Conservation (phyloP, 345 rosid species). For the Lepidium sativum region DNA sequence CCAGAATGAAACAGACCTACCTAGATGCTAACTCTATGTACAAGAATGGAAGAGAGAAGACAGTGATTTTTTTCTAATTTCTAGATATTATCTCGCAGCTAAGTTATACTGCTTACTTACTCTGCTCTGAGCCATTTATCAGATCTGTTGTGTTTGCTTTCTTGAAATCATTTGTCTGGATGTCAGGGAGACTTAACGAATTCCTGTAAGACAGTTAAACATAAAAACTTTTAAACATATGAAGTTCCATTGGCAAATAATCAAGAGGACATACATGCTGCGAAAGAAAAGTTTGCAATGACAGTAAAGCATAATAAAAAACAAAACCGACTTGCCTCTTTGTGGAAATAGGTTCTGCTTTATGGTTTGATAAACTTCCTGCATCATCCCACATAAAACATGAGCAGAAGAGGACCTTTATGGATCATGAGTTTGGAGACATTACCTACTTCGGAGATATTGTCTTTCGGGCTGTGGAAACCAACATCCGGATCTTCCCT, state of each 20-base stretch:
- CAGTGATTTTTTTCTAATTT: background rate
- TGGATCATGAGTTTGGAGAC: conserved; percentile 10
- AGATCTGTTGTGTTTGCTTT: conserved; percentile 22
- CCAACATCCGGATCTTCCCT: conserved; percentile 5
- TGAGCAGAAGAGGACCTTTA: conserved; percentile 16
- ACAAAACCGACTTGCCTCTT: conserved; percentile 39
- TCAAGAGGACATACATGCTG: conserved; percentile 5
- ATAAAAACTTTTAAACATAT: conserved; percentile 7
- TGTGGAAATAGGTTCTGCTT: conserved; percentile 28
- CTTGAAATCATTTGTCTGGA: conserved; percentile 12
- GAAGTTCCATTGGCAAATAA: background rate
- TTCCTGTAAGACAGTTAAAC: conserved; percentile 25
- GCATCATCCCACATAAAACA: conserved; percentile 23
- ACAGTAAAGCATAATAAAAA: background rate
- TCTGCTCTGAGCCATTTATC: conserved; percentile 31
- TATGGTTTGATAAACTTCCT: conserved; percentile 35
- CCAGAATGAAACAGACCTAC: conserved; percentile 25
- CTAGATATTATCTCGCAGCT: conserved; percentile 1
- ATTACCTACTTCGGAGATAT: conserved; percentile 33
- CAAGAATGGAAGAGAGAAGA: background rate
- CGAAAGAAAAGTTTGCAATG: conserved; percentile 2
- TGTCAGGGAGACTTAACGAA: conserved; percentile 19
- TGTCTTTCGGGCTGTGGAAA: conserved; percentile 11
- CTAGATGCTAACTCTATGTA: conserved; percentile 6
- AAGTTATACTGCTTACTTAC: conserved; percentile 29